Conservation (phyloP, 768 basidiomycete species). For the Rhizopogon salebrosus region DNA sequence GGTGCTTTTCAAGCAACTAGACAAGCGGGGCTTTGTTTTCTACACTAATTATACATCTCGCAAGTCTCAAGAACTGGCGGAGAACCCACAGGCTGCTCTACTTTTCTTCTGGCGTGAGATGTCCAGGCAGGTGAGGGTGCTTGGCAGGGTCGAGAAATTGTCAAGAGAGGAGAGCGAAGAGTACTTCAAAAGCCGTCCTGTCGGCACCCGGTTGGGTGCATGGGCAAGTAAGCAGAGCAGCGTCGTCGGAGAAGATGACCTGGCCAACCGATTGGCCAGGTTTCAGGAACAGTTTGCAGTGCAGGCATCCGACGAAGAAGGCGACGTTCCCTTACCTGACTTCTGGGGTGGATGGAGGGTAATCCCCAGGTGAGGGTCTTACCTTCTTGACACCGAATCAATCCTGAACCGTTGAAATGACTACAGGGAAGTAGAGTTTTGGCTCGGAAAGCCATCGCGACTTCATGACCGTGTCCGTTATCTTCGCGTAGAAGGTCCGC, state of each 20-base stretch:
- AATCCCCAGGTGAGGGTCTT: constrained; percentile 64
- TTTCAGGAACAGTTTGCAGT: constrained; percentile 54
- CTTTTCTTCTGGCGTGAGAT: constrained; percentile 92
- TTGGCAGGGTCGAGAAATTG: constrained; percentile 83
- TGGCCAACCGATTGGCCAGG: constrained; percentile 56
- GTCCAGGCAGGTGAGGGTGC: constrained; percentile 72
- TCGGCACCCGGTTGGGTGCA: constrained; percentile 84
- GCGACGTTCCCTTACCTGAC: constrained; percentile 69
- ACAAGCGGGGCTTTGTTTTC: constrained; percentile 87
- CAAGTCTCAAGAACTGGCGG: constrained; percentile 76
- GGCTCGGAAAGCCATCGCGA: constrained; percentile 94
- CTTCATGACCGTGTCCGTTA: constrained; percentile 89
- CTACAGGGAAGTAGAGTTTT: constrained; percentile 89
- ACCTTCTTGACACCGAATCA: background rate
- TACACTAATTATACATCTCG: constrained; percentile 96
- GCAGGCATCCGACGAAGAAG: constrained; percentile 31
- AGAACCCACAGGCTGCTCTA: constrained; percentile 76
- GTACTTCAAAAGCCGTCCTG: constrained; percentile 80
- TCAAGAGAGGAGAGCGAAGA: constrained; percentile 64
- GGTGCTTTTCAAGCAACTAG: constrained; percentile 90
- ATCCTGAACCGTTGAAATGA: constrained; percentile 7
- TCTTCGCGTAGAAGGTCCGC: constrained; percentile 43
- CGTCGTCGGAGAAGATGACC: constrained; percentile 67
- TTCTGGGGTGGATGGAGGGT: constrained; percentile 98
- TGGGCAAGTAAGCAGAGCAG: constrained; percentile 91